Conservation (phyloP, 331 rosid species). For the Malus hybrid region DNA sequence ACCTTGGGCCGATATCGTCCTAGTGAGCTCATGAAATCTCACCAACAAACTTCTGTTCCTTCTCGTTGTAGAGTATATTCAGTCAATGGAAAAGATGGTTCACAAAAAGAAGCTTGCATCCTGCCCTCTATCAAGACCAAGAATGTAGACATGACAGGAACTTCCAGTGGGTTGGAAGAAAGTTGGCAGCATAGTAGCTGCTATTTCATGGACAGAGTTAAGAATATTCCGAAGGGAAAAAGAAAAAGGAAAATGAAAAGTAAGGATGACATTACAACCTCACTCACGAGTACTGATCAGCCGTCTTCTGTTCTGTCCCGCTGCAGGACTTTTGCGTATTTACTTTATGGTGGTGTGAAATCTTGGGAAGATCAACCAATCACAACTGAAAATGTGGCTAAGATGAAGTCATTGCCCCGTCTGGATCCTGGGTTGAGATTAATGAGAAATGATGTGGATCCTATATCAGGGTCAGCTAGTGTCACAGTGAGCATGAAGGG, state of each 20-base stretch:
- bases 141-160: constrained; percentile 17
- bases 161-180: constrained; percentile 23
- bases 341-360: constrained; percentile 17
- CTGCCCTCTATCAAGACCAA: constrained; percentile 15
- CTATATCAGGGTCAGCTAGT: constrained; percentile 22
- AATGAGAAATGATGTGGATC: constrained; percentile 21
- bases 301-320: constrained; percentile 32
- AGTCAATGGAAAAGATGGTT: constrained; percentile 1
- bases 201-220: constrained; percentile 4
- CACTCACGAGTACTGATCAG: constrained; percentile 11
- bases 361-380: constrained; percentile 24
- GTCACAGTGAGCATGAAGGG: constrained; percentile 14
- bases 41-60: constrained; percentile 23
- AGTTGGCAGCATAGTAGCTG: constrained; percentile 4
- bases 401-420: constrained; percentile 26
- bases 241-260: constrained; percentile 14
- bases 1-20: background rate
- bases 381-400: constrained; percentile 15
- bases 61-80: background rate
- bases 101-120: constrained; percentile 20
- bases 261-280: constrained; percentile 11
- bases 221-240: constrained; percentile 6
- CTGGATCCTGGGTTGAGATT: constrained; percentile 31
- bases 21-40: constrained; percentile 17
- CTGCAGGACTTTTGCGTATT: constrained; percentile 28